phyloP scores from a whole-genome alignment of 306 rosid species.

The Calophaca sinica region DNA sequence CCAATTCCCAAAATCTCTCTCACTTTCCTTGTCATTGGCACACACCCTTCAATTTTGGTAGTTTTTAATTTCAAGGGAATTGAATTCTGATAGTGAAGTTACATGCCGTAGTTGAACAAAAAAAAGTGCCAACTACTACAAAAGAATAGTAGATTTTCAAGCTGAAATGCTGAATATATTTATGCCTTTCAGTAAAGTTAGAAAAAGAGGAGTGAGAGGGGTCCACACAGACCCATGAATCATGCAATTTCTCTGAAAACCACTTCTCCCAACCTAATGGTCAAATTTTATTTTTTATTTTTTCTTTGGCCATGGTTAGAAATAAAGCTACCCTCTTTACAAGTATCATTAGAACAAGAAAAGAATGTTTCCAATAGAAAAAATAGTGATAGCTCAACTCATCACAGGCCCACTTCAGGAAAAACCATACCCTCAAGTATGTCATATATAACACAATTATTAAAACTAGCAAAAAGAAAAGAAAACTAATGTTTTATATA shows the following conservation, averaged over 20 bases:
- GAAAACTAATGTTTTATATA: too few relatives aligned
- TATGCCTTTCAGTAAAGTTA: constrained; percentile 6
- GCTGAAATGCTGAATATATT: constrained; percentile 6
- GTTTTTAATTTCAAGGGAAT: constrained; percentile 49
- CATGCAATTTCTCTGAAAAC: constrained; percentile 42
- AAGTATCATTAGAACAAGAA: constrained; percentile 58
- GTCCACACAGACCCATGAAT: constrained; percentile 51
- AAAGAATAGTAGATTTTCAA: constrained; percentile 34
- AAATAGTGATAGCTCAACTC: constrained; percentile 67
- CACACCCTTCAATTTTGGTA: constrained; percentile 47
- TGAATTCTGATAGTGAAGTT: constrained; percentile 58
- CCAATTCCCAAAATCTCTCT: constrained; percentile 51
- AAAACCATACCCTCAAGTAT: constrained; percentile 3
- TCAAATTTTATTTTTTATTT: too few relatives aligned
- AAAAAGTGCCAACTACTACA: constrained; percentile 36
- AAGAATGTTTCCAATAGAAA: constrained; percentile 83
- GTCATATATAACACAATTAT: too few relatives aligned
- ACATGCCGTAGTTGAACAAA: constrained; percentile 37
- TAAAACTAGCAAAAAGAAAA: too few relatives aligned
- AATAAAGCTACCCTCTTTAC: too few relatives aligned
- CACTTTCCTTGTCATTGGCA: constrained; percentile 45
- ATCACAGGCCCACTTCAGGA: constrained; percentile 36
- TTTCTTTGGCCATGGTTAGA: too few relatives aligned
- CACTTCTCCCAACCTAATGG: constrained; percentile 49
- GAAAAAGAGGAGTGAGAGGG: background rate